Percentiles rank a stretch among this genome's conserved stretches.
These are phyloP conservation scores for Taxawa tesnikishii DNA, from an alignment of 2,329 filamentous ascomycete genomes.

Conservation along the genomic window DNA sequence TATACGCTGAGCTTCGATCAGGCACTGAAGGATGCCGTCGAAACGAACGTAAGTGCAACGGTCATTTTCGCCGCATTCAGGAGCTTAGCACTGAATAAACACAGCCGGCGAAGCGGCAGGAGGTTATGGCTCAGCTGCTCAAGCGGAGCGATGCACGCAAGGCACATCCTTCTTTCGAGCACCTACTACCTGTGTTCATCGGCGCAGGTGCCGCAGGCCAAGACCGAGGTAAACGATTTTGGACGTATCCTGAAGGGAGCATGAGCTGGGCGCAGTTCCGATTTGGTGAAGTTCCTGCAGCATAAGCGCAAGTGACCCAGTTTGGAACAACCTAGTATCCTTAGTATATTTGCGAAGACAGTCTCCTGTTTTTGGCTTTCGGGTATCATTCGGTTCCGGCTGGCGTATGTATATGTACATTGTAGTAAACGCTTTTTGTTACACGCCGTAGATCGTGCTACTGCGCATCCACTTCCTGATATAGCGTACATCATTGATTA, in stretches of 20 bases:
- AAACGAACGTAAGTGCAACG: slow-evolving; percentile 9
- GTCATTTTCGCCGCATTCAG: background rate
- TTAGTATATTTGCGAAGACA: background rate
- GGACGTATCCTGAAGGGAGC: slow-evolving; percentile 21
- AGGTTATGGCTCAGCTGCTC: slow-evolving; percentile 22
- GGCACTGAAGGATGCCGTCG: slow-evolving; percentile 20
- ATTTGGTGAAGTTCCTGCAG: slow-evolving; percentile 12
- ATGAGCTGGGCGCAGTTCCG: slow-evolving; percentile 24
- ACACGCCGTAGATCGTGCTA: too few relatives aligned
- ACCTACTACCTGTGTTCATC: slow-evolving; percentile 48
- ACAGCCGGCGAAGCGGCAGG: slow-evolving; percentile 16
- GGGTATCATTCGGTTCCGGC: slow-evolving; percentile 2
- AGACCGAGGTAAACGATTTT: slow-evolving; percentile 18
- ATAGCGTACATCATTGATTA: slow-evolving; percentile 2
- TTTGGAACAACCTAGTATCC: background rate
- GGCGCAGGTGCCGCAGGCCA: slow-evolving; percentile 21
- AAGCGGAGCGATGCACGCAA: slow-evolving; percentile 39
- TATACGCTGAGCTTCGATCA: slow-evolving; percentile 22
- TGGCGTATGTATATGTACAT: slow-evolving; percentile 4
- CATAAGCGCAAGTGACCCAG: background rate
- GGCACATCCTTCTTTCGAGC: slow-evolving; percentile 53
- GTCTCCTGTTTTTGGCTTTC: background rate
- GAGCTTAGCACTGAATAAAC: background rate
- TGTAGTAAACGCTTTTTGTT: slow-evolving; percentile 5
- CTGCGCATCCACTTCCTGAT: too few relatives aligned